These are phyloP conservation scores for Fonsecaea multimorphosa DNA, from an alignment of 2,329 filamentous ascomycete genomes.

Conservation along the genomic window DNA sequence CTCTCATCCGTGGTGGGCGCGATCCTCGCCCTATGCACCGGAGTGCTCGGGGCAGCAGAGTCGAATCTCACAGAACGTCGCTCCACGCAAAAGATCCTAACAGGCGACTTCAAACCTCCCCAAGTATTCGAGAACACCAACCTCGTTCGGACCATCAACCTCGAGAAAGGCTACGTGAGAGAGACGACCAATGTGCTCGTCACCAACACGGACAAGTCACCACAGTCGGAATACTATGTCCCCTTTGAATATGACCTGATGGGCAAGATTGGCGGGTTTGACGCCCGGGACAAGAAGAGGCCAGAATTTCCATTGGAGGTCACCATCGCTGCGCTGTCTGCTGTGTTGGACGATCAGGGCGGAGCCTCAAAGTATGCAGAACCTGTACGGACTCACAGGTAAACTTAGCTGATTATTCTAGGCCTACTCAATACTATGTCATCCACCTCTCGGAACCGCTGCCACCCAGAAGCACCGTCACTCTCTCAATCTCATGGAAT, in stretches of 20 bases:
- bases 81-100: slow-evolving; percentile 45
- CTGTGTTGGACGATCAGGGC: slow-evolving; percentile 53
- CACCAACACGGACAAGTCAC: slow-evolving; percentile 78
- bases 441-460: slow-evolving; percentile 79
- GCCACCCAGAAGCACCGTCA: slow-evolving; percentile 76
- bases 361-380: slow-evolving; percentile 59
- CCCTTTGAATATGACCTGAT: slow-evolving; percentile 81
- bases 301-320: slow-evolving; percentile 70
- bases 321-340: slow-evolving; percentile 69
- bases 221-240: slow-evolving; percentile 89
- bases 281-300: slow-evolving; percentile 92
- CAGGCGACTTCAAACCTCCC: slow-evolving; percentile 73
- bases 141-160: slow-evolving; percentile 83
- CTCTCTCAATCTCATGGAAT: slow-evolving; percentile 84
- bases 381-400: slow-evolving; percentile 44
- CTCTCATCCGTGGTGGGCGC: slow-evolving; percentile 33
- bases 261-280: slow-evolving; percentile 78
- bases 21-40: slow-evolving; percentile 30
- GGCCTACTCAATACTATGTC: slow-evolving; percentile 80
- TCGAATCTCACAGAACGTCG: slow-evolving; percentile 37
- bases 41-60: slow-evolving; percentile 26
- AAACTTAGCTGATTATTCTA: slow-evolving; percentile 44
- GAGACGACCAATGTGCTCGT: slow-evolving; percentile 94
- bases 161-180: slow-evolving; percentile 90
- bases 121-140: slow-evolving; percentile 95